Base-by-base conservation (phyloP, 164 flowering plant species). In the Paratinospora sagittata region DNA sequence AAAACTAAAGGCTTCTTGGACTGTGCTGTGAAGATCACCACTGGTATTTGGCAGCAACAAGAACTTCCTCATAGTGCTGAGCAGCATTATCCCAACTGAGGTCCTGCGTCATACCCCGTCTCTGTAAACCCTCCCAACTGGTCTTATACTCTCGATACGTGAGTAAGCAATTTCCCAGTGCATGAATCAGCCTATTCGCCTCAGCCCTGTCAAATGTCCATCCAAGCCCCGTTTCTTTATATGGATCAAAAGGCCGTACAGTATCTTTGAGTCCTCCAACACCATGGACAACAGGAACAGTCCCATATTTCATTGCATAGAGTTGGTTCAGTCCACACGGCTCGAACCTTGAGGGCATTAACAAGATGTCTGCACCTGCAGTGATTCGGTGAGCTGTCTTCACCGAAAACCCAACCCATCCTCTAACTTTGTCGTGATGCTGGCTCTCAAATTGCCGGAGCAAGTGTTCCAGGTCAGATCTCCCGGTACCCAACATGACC, bases 21-120 rank as follows among this genome's bases (percentile, higher is more conserved):
- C 10, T 5, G 0, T n/a, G 0, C 9, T 4, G 8, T 55, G 61
- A 55, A 55, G 21, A 55, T 91, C 85, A 92, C 98, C 98, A 92
- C 10, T 95, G 98, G 75, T 89, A 92, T 82, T 92, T 95, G 69
- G 98, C 98, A 71, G 98, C 90, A 65, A 92, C 82, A 69, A 95
- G 89, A 65, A 92, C 92, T 72, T 92, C 94, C 77, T 95, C 99
- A 24, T 95, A 95, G 19, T 78, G 80, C 63, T 87, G 79, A 72
- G 99, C 99, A 67, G 96, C 99, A 75, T 84, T 67, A 73, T 95
- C 97, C 99, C 99, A 95, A 78, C 97, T 95, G 63, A 95, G 86
- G 65, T 95, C 96, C 77, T 85, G 96, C 78, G 36, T 75, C 99
- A 95, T 95, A 43, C 97, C 97, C 1, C 99, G 85, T 77, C 79